Evolutionary conservation across 1,139 yeast genomes (phyloP).

Genomic region (Taphrina wiesneri): DNA sequence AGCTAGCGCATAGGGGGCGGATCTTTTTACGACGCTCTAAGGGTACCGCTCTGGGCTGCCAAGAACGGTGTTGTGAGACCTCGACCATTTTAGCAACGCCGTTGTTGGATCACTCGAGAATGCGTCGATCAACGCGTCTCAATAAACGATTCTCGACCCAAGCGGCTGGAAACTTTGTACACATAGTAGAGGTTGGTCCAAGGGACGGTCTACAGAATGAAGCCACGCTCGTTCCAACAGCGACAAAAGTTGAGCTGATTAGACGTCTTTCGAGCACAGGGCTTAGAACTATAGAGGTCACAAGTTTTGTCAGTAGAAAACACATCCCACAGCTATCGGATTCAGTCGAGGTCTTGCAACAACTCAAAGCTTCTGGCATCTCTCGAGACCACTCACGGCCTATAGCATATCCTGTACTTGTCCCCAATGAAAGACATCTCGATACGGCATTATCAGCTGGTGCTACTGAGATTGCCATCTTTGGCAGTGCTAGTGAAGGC

Average conservation of each 20-base stretch:
- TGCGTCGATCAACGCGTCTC: not conserved
- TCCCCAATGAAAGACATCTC: slow-evolving; percentile 46
- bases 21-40: too few species aligned
- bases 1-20: too few species aligned
- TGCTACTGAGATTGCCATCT: slow-evolving; percentile 45
- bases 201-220: slow-evolving; percentile 48
- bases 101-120: not conserved
- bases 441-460: slow-evolving; percentile 43
- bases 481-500: slow-evolving; percentile 47
- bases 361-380: not conserved
- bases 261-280: slow-evolving; percentile 44
- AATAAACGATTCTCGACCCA: not conserved
- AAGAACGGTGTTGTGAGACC: too few species aligned
- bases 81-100: too few species aligned
- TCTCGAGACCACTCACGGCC: slow-evolving; percentile 32
- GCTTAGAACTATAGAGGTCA: slow-evolving; percentile 44
- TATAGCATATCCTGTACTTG: slow-evolving; percentile 44
- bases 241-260: slow-evolving; percentile 44
- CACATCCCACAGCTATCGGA: slow-evolving; percentile 49
- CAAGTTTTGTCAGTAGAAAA: slow-evolving; percentile 48
- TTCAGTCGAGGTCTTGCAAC: slow-evolving; percentile 40
- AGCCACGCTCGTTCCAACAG: slow-evolving; percentile 43
- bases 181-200: slow-evolving; percentile 47
- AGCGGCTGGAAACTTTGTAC: slow-evolving; percentile 3
- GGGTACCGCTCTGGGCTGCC: too few species aligned